Conservation (phyloP, 1,139 yeast genomes). For the Suhomyces coccinellae region DNA sequence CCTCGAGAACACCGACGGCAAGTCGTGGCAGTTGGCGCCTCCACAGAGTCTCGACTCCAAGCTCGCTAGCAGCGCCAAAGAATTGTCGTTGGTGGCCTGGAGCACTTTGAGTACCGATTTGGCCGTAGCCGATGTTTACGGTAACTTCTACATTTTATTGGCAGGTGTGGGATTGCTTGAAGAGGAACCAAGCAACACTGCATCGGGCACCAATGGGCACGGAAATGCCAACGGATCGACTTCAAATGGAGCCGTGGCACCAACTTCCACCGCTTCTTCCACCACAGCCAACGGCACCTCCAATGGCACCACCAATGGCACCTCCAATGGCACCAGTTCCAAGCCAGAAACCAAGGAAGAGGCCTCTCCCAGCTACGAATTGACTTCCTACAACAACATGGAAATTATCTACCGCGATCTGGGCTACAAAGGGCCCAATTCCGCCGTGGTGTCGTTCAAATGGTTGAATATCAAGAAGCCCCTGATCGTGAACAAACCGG, state of each 20-base stretch:
- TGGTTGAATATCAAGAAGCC: conserved; percentile 75
- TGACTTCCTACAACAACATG: conserved; percentile 48
- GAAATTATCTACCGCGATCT: conserved; percentile 47
- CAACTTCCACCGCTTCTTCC: neutral
- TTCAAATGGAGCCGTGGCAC: conserved; percentile 1
- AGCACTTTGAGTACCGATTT: conserved; percentile 55
- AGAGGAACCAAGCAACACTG: neutral
- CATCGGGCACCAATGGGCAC: neutral
- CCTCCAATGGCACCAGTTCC: conserved; percentile 2
- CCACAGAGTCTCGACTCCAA: conserved; percentile 45
- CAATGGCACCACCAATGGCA: conserved; percentile 3
- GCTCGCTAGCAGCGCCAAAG: conserved; percentile 32
- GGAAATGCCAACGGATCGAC: conserved; percentile 4
- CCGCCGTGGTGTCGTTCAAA: conserved; percentile 51
- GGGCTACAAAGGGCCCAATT: conserved; percentile 1
- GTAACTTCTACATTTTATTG: conserved; percentile 49
- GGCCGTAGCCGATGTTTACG: conserved; percentile 50
- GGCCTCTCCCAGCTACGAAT: conserved; percentile 38
- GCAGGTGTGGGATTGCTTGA: conserved; percentile 47
- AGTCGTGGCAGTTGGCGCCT: conserved; percentile 62
- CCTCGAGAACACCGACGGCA: conserved; percentile 63
- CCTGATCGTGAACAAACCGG: conserved; percentile 55
- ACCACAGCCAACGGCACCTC: neutral
- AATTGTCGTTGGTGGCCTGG: conserved; percentile 41
- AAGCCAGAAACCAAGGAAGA: conserved; percentile 7